A percentile compares a stretch with the other conserved stretches of the same genome.
These are phyloP conservation scores for Lolium perenne DNA, from an alignment of 176 grass and related monocot genomes.

Conservation along the genomic window DNA sequence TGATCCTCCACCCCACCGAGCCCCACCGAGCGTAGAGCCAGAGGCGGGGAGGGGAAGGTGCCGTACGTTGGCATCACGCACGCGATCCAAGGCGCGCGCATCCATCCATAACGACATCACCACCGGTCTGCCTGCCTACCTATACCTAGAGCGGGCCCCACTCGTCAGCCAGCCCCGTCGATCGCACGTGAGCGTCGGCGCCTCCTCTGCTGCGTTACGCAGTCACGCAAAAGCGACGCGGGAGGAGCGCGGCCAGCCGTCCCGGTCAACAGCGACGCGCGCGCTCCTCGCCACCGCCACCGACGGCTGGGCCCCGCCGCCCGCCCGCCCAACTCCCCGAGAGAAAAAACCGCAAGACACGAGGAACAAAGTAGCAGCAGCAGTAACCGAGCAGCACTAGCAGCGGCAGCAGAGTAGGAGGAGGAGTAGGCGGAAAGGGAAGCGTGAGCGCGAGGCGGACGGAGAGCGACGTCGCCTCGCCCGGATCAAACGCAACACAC, in stretches of 20 bases:
- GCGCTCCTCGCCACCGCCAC: slow-evolving; percentile 30
- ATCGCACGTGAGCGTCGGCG: slow-evolving; percentile 54
- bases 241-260: neutral
- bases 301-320: slow-evolving; percentile 36
- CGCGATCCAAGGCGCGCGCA: slow-evolving; percentile 3
- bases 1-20: neutral
- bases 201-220: slow-evolving; percentile 14
- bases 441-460: slow-evolving; percentile 43
- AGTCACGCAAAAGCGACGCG: slow-evolving; percentile 45
- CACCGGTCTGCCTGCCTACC: neutral
- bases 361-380: neutral
- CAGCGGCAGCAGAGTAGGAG: neutral
- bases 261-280: slow-evolving; percentile 51
- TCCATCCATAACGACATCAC: neutral
- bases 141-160: neutral
- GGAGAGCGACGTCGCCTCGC: neutral
- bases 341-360: neutral
- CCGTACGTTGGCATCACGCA: slow-evolving; percentile 1
- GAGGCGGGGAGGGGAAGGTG: neutral
- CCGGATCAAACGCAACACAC: slow-evolving; percentile 34
- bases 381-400: slow-evolving; percentile 22
- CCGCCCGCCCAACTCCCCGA: too few relatives aligned
- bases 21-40: neutral
- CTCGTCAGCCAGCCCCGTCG: neutral
- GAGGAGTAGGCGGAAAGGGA: slow-evolving; percentile 40